Evolutionary conservation across 2,329 filamentous ascomycete genomes (phyloP), one percentile per base, ranked within the genome.

Genomic region (Alternaria brassicae): DNA sequence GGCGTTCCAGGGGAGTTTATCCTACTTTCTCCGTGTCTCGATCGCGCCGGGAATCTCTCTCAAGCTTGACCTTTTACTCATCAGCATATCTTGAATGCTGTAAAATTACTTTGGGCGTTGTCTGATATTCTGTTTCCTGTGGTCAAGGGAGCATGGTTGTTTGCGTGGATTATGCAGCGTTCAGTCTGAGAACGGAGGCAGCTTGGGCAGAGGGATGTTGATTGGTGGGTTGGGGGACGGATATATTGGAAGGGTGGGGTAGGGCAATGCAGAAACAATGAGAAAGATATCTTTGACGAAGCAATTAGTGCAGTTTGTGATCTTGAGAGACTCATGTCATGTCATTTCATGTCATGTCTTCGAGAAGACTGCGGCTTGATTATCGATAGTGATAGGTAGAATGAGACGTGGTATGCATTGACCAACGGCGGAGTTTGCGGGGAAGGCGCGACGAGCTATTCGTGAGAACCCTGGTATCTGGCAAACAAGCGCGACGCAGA

Each of bases 1-100:
- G 69, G 69, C 68, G 69, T 69, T 71, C 39, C 25, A 54, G 56
- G 53, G 60, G 47, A 47, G 56, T 65, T 44, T 45, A 58, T 51
- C 40, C 39, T 34, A 50, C 17, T 50, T 50, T 48, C 34, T 53
- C 49, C 39, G 41, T 63, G 32, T 45, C 32, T 61, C 8, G 28
- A 25, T 36, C 19, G 53, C 47, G 55, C 45, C 56, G 30, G 28
- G 37, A 40, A 34, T 36, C 27, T 45, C 32, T 19, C 41, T 34
- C 27, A 42, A 27, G 32, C 32, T 47, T 49, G 41, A 32, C 50
- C 17, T 10, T 25, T 39, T 41, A 37, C 15, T 9, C 30, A 44
- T 48, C 49, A 53, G 57, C 52, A 59, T 44, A 57, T 44, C 25
- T 45, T 32, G 28, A 30, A 41, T 32, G 53, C 55, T 54, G 54